These are phyloP conservation scores for Ogataea paraovalis DNA, from an alignment of 805 yeast species.

Conservation along the genomic window DNA sequence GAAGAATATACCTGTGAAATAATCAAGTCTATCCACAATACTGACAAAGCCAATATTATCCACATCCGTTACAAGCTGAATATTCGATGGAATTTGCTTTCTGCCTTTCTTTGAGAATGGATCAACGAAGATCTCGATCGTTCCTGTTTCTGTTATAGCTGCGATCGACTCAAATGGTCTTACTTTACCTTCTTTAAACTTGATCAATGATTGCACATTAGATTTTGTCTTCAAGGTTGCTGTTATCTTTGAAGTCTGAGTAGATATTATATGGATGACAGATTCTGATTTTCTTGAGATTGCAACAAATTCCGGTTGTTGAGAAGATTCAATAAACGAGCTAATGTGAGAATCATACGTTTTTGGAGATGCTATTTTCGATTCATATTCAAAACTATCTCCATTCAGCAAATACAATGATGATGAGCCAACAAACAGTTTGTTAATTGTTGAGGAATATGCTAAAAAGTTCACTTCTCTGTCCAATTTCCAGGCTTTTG, in stretches of 20 bases:
- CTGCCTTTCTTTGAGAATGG: slow-evolving; percentile 17
- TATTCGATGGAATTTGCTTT: slow-evolving; percentile 15
- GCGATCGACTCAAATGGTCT: slow-evolving; percentile 32
- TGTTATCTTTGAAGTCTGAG: slow-evolving; percentile 24
- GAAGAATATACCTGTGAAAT: slow-evolving; percentile 23
- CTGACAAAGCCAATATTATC: slow-evolving; percentile 13
- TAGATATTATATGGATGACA: slow-evolving; percentile 33
- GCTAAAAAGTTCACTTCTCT: slow-evolving; percentile 16
- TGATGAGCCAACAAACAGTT: slow-evolving; percentile 27
- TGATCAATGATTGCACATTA: slow-evolving; percentile 27
- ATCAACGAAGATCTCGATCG: slow-evolving; percentile 24
- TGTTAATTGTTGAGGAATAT: slow-evolving; percentile 7
- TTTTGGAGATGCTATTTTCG: slow-evolving; percentile 33
- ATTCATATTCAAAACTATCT: slow-evolving; percentile 25
- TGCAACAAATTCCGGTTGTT: slow-evolving; percentile 31
- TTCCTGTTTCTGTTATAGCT: slow-evolving; percentile 12
- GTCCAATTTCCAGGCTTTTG: slow-evolving; percentile 18
- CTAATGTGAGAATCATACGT: slow-evolving; percentile 32
- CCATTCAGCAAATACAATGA: slow-evolving; percentile 30
- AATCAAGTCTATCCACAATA: slow-evolving; percentile 5
- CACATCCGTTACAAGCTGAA: slow-evolving; percentile 14
- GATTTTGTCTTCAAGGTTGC: slow-evolving; percentile 35
- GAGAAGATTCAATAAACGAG: slow-evolving; percentile 32
- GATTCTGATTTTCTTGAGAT: slow-evolving; percentile 30
- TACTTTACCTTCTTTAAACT: slow-evolving; percentile 21